phyloP scores from a whole-genome alignment of 805 yeast genomes.

The Cyberlindnera mycetangii region DNA sequence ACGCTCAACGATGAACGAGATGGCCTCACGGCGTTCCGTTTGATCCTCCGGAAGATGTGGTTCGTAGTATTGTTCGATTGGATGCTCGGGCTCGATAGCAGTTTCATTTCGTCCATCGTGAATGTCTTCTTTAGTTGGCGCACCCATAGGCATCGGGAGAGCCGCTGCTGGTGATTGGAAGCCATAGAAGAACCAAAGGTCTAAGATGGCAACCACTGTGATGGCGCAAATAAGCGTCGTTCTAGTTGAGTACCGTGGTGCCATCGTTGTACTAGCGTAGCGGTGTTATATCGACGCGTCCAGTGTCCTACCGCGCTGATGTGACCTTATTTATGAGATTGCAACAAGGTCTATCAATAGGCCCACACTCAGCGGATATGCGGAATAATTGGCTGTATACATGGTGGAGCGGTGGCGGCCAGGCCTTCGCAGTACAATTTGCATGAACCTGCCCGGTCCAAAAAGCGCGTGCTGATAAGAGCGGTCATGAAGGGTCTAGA shows the following conservation, averaged over 20 bases:
- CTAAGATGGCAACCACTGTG: not conserved
- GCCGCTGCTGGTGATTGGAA: not conserved
- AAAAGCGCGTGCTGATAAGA: no score
- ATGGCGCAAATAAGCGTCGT: not conserved
- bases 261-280: not conserved
- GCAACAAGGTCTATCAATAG: no score
- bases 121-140: not conserved
- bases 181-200: not conserved
- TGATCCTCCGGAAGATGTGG: not conserved
- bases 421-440: no score
- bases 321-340: no score
- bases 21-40: constrained; percentile 1
- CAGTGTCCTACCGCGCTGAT: no score
- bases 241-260: not conserved
- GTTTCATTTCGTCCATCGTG: not conserved
- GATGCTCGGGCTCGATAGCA: not conserved
- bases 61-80: constrained; percentile 4
- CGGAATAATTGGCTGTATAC: no score
- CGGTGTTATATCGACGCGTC: no score
- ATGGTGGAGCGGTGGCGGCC: no score
- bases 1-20: constrained; percentile 1
- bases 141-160: not conserved
- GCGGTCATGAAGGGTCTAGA: no score
- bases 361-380: no score
- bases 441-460: no score